A percentile compares a stretch with the other conserved stretches of the same genome.
Conservation (phyloP, 2,329 filamentous ascomycete species). For the Stagonosporopsis vannaccii region DNA sequence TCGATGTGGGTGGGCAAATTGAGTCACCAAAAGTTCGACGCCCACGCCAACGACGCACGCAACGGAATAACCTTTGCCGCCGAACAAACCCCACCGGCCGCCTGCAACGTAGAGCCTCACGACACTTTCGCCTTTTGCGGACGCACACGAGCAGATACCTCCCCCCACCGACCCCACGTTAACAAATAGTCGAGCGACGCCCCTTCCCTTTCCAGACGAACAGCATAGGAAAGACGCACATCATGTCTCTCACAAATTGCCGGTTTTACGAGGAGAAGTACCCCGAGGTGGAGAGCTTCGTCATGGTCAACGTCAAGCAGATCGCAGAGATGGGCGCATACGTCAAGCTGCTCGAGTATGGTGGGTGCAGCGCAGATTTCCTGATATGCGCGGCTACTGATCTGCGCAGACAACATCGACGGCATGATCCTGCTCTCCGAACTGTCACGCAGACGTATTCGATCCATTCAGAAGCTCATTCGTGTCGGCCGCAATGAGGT, state of each 20-base stretch:
- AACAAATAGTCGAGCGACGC: conserved; percentile 20
- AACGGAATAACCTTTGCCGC: conserved; percentile 13
- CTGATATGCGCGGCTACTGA: conserved; percentile 10
- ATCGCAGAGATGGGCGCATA: conserved; percentile 99
- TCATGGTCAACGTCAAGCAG: conserved; percentile 99
- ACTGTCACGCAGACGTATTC: conserved; percentile 95
- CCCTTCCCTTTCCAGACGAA: conserved; percentile 13
- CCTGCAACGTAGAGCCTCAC: conserved; percentile 15
- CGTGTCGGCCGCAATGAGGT: conserved; percentile 98
- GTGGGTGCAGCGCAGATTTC: conserved; percentile 24
- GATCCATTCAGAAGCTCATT: conserved; percentile 98
- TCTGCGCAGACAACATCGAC: conserved; percentile 83
- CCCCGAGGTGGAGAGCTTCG: conserved; percentile 98
- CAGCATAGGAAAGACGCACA: conserved; percentile 50
- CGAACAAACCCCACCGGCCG: conserved; percentile 15
- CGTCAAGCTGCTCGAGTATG: conserved; percentile 97
- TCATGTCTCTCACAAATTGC: conserved; percentile 94
- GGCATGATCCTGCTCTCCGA: conserved; percentile 99
- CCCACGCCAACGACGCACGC: conserved; percentile 9
- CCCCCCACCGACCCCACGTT: conserved; percentile 16
- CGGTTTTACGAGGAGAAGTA: conserved; percentile 98
- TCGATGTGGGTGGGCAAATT: conserved; percentile 17
- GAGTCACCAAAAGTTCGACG: conserved; percentile 17
- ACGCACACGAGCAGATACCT: conserved; percentile 11
- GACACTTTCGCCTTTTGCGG: conserved; percentile 2